Conservation (phyloP, 2,329 filamentous ascomycete species). For the Fusarium sp. region DNA sequence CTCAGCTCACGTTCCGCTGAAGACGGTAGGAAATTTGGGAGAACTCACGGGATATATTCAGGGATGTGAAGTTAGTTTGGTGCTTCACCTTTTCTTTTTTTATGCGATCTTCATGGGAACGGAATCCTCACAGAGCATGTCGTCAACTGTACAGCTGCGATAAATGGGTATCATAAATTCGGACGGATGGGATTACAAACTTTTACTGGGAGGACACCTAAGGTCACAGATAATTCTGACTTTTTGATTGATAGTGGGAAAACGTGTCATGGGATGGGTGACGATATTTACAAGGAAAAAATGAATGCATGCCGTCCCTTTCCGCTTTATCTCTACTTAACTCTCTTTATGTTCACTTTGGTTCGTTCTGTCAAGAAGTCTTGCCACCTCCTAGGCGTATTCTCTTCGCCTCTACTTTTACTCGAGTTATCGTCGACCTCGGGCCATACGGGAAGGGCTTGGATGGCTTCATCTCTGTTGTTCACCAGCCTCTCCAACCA, state of each 20-base stretch:
- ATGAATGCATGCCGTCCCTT: background rate
- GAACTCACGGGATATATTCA: background rate
- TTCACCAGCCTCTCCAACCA: slow-evolving; percentile 14
- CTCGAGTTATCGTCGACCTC: slow-evolving; percentile 11
- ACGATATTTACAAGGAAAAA: slow-evolving; percentile 1
- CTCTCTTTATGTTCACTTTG: background rate
- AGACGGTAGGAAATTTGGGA: background rate
- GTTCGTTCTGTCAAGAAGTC: slow-evolving; percentile 20
- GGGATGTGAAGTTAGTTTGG: background rate
- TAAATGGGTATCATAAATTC: slow-evolving; percentile 1
- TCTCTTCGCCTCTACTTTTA: slow-evolving; percentile 2
- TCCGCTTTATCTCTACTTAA: background rate
- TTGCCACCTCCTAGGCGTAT: slow-evolving; percentile 26
- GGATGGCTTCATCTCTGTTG: background rate
- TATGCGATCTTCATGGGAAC: slow-evolving; percentile 13
- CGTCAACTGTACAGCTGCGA: background rate
- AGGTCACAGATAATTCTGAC: background rate
- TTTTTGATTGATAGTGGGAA: slow-evolving; percentile 12
- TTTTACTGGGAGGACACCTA: slow-evolving; percentile 1
- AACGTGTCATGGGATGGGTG: background rate
- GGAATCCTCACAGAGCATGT: background rate
- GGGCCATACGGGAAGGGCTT: slow-evolving; percentile 34
- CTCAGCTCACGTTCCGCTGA: slow-evolving; percentile 17
- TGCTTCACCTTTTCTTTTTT: background rate
- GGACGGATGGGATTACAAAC: background rate